These are phyloP conservation scores for Cryphonectria carpinicola DNA, from an alignment of 2,329 filamentous ascomycete genomes.

Conservation along the genomic window DNA sequence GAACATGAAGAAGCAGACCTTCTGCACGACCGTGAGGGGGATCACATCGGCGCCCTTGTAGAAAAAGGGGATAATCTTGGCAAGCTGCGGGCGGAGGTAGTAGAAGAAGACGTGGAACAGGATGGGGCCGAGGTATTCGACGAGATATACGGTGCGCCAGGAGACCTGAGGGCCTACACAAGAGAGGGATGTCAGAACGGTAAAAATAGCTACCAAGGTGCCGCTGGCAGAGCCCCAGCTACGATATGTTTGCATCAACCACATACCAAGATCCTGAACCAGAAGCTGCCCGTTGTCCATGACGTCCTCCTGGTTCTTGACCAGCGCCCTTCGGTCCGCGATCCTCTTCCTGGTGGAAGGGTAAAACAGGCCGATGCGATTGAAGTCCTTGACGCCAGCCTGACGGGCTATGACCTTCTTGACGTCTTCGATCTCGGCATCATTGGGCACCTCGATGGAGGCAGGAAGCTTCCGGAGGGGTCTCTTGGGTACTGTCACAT, in stretches of 20 bases:
- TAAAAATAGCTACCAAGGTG: neutral
- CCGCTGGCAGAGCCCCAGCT: neutral
- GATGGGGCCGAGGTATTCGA: slow-evolving; percentile 93
- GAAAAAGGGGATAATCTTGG: slow-evolving; percentile 52
- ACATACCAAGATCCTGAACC: slow-evolving; percentile 89
- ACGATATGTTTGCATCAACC: neutral
- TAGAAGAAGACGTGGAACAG: slow-evolving; percentile 80
- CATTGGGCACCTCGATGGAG: slow-evolving; percentile 51
- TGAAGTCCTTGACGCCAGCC: slow-evolving; percentile 57
- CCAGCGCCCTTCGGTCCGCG: slow-evolving; percentile 62
- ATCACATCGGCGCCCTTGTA: slow-evolving; percentile 49
- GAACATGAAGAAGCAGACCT: slow-evolving; percentile 74
- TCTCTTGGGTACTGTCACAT: slow-evolving; percentile 46
- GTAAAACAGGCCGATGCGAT: slow-evolving; percentile 66
- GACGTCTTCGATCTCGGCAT: slow-evolving; percentile 63
- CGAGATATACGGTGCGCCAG: slow-evolving; percentile 92
- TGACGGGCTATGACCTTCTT: slow-evolving; percentile 59
- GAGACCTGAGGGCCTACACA: slow-evolving; percentile 77
- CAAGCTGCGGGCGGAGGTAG: slow-evolving; percentile 74
- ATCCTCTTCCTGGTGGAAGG: slow-evolving; percentile 64
- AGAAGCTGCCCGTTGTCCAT: slow-evolving; percentile 63
- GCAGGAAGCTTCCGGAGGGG: slow-evolving; percentile 53
- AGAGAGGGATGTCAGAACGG: neutral
- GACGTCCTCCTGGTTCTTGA: slow-evolving; percentile 54
- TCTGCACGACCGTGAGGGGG: slow-evolving; percentile 69